Conservation (phyloP, 352 stramenopile genomes). For the Bremia lactucae region DNA sequence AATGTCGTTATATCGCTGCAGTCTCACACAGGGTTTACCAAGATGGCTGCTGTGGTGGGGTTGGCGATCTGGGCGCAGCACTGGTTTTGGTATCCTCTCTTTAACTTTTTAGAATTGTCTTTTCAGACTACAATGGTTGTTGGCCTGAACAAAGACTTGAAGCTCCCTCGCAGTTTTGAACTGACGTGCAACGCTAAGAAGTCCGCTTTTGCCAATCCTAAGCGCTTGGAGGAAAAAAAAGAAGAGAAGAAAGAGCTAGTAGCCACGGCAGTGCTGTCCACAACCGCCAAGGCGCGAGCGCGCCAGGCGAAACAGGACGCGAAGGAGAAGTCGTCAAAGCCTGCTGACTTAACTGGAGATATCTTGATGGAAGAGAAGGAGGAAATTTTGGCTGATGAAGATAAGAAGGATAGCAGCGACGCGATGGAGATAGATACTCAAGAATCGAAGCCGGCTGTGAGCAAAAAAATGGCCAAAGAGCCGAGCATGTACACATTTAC, state of each 20-base stretch:
- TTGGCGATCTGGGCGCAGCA: constrained; percentile 96
- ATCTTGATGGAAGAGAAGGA: constrained; percentile 48
- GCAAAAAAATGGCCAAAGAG: constrained; percentile 78
- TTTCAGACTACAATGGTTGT: constrained; percentile 94
- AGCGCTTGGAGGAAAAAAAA: constrained; percentile 97
- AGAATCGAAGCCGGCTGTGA: constrained; percentile 26
- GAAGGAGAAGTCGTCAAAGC: constrained; percentile 60
- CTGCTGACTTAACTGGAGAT: constrained; percentile 35
- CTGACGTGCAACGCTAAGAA: constrained; percentile 91
- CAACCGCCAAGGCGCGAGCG: constrained; percentile 94
- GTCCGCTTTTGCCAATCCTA: constrained; percentile 95
- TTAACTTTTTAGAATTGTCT: constrained; percentile 96
- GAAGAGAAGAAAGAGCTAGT: constrained; percentile 98
- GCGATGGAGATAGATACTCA: constrained; percentile 73
- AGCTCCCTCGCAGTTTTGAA: constrained; percentile 93
- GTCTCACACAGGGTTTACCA: constrained; percentile 95
- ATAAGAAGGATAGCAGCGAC: constrained; percentile 34
- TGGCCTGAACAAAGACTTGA: constrained; percentile 96
- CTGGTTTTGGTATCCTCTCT: constrained; percentile 99
- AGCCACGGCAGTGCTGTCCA: constrained; percentile 94
- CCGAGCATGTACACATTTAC: constrained; percentile 87
- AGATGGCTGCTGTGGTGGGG: constrained; percentile 94
- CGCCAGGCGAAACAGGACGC: constrained; percentile 88
- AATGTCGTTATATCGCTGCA: constrained; percentile 95
- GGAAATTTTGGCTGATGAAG: constrained; percentile 23